Conservation (phyloP, 306 rosid species). For the Quercus gilva region DNA sequence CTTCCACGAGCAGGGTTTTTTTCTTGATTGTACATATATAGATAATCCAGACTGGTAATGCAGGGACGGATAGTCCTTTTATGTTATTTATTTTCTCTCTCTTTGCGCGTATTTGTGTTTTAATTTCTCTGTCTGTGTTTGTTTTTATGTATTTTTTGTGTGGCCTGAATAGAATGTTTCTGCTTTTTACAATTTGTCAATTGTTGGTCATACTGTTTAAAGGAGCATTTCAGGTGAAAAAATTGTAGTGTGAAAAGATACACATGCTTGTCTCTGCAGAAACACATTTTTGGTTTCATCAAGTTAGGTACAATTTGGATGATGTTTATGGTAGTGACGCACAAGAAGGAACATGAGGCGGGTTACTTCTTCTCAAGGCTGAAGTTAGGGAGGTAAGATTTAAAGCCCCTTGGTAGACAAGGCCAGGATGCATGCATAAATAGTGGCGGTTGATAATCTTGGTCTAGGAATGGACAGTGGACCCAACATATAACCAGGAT, state of each 20-base stretch:
- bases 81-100: neutral
- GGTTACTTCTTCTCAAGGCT: neutral
- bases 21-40: neutral
- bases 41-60: neutral
- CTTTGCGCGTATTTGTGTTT: neutral
- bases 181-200: neutral
- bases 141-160: neutral
- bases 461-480: neutral
- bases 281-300: neutral
- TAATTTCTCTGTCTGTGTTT: neutral
- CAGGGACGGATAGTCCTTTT: neutral
- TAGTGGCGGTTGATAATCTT: neutral
- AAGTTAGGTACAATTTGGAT: neutral
- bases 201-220: neutral
- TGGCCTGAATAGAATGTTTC: neutral
- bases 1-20: neutral
- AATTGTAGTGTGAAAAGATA: neutral
- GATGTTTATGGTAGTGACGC: neutral
- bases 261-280: neutral
- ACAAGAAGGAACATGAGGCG: too few species aligned
- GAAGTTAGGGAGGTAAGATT: neutral
- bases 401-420: neutral
- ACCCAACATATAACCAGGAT: neutral
- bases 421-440: neutral
- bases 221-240: neutral